Base-by-base conservation (phyloP, 139 green algal species). In the Chlamydomonas incerta region DNA sequence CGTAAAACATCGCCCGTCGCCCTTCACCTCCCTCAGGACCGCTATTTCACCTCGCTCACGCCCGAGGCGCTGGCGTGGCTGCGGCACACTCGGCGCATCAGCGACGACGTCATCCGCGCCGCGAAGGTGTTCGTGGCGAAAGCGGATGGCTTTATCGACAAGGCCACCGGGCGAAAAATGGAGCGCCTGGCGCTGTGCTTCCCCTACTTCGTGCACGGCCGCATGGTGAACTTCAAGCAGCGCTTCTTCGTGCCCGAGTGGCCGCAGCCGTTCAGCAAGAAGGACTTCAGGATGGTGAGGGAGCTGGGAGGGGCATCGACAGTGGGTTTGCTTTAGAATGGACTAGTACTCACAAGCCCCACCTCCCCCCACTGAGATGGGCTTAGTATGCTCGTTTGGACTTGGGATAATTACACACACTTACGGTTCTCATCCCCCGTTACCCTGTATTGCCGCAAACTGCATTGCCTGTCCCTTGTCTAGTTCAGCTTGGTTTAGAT, bases 171-270 rank as follows among this genome's bases (percentile, higher is more conserved):
- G 5, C 6, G n/a, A 10, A 0, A 72, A 6, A 20, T n/a, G 58
- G 23, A 72, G 46, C 31, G 62, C 34, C 21, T 46, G 18, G 70
- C 80, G 37, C 83, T 98, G 24, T 95, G 94, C 3, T 99, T 99
- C 80, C 96, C 96, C 0, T 99, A 97, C 91, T 88, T 87, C 57
- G 68, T 90, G 14, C 84, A 95, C 69, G 94, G 91, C 41, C 75
- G 92, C 82, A 31, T 99, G 23, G 90, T 98, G 37, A 98, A 98
- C 87, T 81, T 97, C 68, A 99, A 99, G 92, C 98, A 97, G 89
- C 93, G 97, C 33, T 82, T 85, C 1, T 71, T 94, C 2, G 85
- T 95, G 67, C 74, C 74, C 20, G 58, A 35, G 1, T 24, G 23
- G 21, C 20, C 24, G 34, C 14, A 34, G 35, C 60, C 75, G 6